Conservation (phyloP, 2,329 filamentous ascomycete genomes). For the Phialocephala subalpina region DNA sequence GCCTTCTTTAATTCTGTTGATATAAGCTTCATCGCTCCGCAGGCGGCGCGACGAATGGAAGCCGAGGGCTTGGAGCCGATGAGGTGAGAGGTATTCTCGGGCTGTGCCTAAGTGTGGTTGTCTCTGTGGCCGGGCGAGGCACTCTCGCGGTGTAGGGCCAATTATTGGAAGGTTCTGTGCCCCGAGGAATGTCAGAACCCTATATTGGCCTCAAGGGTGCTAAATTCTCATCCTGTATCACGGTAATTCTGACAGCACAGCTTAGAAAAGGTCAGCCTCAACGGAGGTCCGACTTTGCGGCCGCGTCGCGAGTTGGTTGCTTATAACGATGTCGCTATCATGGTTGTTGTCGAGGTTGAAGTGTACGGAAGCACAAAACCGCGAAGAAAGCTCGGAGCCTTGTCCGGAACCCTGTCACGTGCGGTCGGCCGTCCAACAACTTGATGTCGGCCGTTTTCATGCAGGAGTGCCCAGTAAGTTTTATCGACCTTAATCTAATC, state of each 20-base stretch:
- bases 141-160: background rate
- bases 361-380: background rate
- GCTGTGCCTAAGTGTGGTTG: background rate
- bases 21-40: conserved; percentile 1
- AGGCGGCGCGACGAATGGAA: background rate
- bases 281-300: background rate
- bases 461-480: background rate
- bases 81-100: background rate
- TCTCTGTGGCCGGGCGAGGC: background rate
- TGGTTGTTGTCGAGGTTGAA: conserved; percentile 1
- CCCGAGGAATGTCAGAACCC: background rate
- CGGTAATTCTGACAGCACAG: conserved; percentile 6
- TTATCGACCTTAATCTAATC: background rate
- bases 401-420: conserved; percentile 10
- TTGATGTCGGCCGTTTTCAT: conserved; percentile 1
- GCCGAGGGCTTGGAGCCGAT: background rate
- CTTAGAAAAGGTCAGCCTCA: background rate
- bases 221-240: background rate
- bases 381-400: background rate
- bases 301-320: background rate
- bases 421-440: background rate
- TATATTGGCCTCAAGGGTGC: background rate
- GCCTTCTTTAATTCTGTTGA: background rate
- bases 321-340: background rate
- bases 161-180: background rate